These are phyloP conservation scores for Suillus spraguei DNA, from an alignment of 768 basidiomycete genomes.

Conservation along the genomic window DNA sequence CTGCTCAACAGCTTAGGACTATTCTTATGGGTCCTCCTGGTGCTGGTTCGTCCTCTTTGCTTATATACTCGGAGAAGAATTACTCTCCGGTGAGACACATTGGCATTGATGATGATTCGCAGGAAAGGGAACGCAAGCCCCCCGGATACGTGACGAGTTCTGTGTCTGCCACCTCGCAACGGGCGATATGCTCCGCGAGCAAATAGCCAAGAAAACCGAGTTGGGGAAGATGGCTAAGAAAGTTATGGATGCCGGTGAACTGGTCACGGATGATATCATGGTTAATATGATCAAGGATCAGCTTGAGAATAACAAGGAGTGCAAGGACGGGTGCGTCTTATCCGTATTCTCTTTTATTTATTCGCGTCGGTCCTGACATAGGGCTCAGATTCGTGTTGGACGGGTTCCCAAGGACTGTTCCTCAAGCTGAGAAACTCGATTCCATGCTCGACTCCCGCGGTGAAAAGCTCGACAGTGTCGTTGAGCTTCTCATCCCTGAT, in stretches of 20 bases:
- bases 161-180: slow-evolving; percentile 98
- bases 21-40: slow-evolving; percentile 97
- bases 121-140: slow-evolving; percentile 99
- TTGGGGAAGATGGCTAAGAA: slow-evolving; percentile 94
- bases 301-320: slow-evolving; percentile 87
- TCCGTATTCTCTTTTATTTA: slow-evolving; percentile 1
- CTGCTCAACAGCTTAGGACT: slow-evolving; percentile 81
- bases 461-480: slow-evolving; percentile 90
- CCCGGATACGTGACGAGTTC: slow-evolving; percentile 88
- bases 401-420: slow-evolving; percentile 98
- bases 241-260: slow-evolving; percentile 95
- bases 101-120: background rate
- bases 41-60: slow-evolving; percentile 63
- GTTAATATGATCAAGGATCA: slow-evolving; percentile 97
- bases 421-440: slow-evolving; percentile 96
- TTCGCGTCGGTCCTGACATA: slow-evolving; percentile 2
- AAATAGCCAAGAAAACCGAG: slow-evolving; percentile 83
- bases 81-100: background rate
- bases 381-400: slow-evolving; percentile 88
- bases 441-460: slow-evolving; percentile 80
- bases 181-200: slow-evolving; percentile 97
- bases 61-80: background rate
- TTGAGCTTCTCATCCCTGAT: slow-evolving; percentile 92
- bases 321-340: slow-evolving; percentile 88
- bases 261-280: slow-evolving; percentile 96